Base-by-base conservation (phyloP, 495 filamentous ascomycete genomes). In the Lophium mytilinum region DNA sequence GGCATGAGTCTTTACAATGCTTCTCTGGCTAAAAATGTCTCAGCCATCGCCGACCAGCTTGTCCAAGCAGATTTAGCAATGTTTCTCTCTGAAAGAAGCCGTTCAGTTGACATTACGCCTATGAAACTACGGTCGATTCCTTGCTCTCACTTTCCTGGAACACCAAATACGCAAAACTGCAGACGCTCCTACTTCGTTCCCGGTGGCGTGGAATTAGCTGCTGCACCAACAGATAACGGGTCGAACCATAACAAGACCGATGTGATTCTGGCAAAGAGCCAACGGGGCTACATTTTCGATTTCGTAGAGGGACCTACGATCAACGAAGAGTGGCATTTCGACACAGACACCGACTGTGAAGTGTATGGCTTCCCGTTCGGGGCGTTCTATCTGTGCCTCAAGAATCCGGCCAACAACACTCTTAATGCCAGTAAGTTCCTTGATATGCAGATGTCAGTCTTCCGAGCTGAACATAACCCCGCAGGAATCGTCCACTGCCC, bases 61-160 rank as follows among this genome's bases (percentile, higher is more conserved):
- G 50, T 17, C 8, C 50, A 53, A 53, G 50, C 50, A 11, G 50
- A 53, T 30, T 24, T 53, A 15, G 50, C 50, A 19, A 53, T 41
- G 50, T 53, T 53, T 40, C 50, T 53, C 18, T 53, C 50, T 6
- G 50, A 41, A 24, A 33, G 33, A 40, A 37, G 37, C 34, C 50
- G 50, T 37, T 37, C 50, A 39, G 50, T 53, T 36, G 50, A 53
- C 50, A 17, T 53, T 12, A 41, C 50, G 3, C 12, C 37, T 14
- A 33, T 36, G 14, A 11, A 14, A 17, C 3, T 37, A 18, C 50
- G 50, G 1, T 53, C 34, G 37, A 40, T 53, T 39, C 37, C 50
- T 5, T 53, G 50, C 50, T 37, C 14, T 34, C 50, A 53, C 39
- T 21, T 53, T 18, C 50, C 50, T 12, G 33, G 37, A 21, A 40